Percentiles rank a stretch among this genome's conserved stretches.
phyloP scores from a whole-genome alignment of 768 basidiomycete species.

The Macrolepiota albuminosa region DNA sequence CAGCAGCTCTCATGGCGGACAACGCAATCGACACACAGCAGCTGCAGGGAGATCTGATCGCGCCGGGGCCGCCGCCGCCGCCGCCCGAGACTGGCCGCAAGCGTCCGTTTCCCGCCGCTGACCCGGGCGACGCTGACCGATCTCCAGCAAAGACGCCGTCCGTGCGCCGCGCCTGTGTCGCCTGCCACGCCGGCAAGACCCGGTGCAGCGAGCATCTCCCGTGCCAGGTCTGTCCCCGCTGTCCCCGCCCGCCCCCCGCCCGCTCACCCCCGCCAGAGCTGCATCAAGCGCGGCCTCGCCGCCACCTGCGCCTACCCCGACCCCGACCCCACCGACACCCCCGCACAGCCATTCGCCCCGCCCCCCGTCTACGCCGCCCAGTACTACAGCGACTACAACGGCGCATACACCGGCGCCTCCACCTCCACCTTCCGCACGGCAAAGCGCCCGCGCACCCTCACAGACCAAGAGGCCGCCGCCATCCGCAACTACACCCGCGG shows the following conservation, averaged over 20 bases:
- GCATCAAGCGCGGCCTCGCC: slow-evolving; percentile 76
- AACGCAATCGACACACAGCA: slow-evolving; percentile 58
- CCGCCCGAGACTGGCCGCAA: slow-evolving; percentile 46
- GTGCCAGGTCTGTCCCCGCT: slow-evolving; percentile 52
- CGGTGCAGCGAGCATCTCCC: slow-evolving; percentile 79
- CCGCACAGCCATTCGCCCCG: slow-evolving; percentile 36
- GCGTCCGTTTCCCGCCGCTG: slow-evolving; percentile 40
- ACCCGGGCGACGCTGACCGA: slow-evolving; percentile 1
- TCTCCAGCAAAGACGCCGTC: slow-evolving; percentile 71
- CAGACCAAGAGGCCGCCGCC: slow-evolving; percentile 79
- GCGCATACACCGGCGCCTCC: slow-evolving; percentile 61
- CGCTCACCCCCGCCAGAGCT: slow-evolving; percentile 45
- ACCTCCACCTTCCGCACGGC: slow-evolving; percentile 75
- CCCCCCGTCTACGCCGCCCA: slow-evolving; percentile 52
- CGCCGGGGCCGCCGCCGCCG: slow-evolving; percentile 20
- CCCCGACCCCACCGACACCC: slow-evolving; percentile 54
- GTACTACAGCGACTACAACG: slow-evolving; percentile 72
- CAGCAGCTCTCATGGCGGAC: slow-evolving; percentile 17
- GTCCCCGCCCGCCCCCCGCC: not conserved
- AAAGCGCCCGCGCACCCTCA: slow-evolving; percentile 75
- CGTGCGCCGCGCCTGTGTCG: slow-evolving; percentile 73
- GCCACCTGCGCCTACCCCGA: slow-evolving; percentile 72
- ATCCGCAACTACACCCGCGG: slow-evolving; percentile 79
- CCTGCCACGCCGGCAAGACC: slow-evolving; percentile 82
- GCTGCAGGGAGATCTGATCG: slow-evolving; percentile 41